phyloP scores from a whole-genome alignment of 768 basidiomycete genomes.

The Coprinopsis marcescibilis region DNA sequence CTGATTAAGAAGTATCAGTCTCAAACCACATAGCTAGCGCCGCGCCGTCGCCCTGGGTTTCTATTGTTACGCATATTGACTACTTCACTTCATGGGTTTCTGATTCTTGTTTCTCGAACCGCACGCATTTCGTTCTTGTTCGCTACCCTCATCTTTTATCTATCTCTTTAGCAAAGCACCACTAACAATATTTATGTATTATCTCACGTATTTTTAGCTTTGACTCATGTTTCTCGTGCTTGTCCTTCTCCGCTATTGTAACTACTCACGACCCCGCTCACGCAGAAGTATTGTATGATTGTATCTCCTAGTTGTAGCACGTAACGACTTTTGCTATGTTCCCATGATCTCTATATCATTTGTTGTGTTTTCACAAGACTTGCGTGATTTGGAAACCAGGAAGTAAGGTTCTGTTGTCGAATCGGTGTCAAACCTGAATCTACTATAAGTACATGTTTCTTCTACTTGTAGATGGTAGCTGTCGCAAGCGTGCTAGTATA shows the following conservation, averaged over 20 bases:
- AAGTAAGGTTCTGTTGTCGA: too few relatives aligned
- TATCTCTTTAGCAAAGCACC: too few relatives aligned
- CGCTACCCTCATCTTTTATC: too few relatives aligned
- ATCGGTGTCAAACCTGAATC: too few relatives aligned
- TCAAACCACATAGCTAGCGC: constrained; percentile 18
- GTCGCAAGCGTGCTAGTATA: background rate
- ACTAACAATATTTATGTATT: constrained; percentile 4
- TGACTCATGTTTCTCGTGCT: background rate
- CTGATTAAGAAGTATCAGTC: constrained; percentile 80
- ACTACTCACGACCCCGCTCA: constrained; percentile 8
- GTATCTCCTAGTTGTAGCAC: constrained; percentile 2
- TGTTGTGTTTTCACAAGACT: background rate
- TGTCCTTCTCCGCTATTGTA: background rate
- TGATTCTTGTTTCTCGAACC: background rate
- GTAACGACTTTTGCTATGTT: background rate
- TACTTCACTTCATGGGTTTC: background rate
- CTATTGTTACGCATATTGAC: constrained; percentile 1
- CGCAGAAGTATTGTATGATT: constrained; percentile 1
- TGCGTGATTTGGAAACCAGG: background rate
- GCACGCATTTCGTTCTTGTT: too few relatives aligned
- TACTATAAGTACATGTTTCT: too few relatives aligned
- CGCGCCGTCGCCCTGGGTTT: background rate
- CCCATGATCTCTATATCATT: background rate
- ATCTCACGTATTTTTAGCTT: constrained; percentile 3
- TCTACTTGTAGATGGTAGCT: background rate